phyloP scores from a whole-genome alignment of 345 rosid species.

The Theobroma cacao region DNA sequence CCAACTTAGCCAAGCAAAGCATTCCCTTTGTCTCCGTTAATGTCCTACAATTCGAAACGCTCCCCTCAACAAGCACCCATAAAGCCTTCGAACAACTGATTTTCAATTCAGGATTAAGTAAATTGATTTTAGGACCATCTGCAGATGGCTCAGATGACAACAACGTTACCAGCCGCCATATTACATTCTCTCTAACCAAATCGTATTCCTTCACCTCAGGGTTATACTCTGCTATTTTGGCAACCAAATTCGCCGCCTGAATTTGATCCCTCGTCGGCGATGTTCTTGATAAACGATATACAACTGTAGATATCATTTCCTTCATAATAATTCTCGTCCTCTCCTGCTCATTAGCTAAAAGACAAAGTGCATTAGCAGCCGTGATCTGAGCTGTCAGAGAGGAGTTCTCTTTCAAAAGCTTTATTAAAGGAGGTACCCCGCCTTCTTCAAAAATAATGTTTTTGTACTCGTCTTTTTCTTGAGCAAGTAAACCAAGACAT shows the following conservation, averaged over 20 bases:
- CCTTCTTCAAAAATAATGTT: conserved; percentile 82
- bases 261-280: conserved; percentile 60
- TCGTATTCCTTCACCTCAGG: background rate
- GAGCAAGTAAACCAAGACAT: conserved; percentile 53
- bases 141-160: conserved; percentile 43
- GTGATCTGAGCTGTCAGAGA: conserved; percentile 58
- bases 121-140: background rate
- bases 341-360: conserved; percentile 51
- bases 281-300: conserved; percentile 47
- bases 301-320: conserved; percentile 19
- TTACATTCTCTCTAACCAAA: conserved; percentile 65
- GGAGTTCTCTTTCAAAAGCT: conserved; percentile 53
- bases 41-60: conserved; percentile 54
- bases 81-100: conserved; percentile 8
- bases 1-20: conserved; percentile 72
- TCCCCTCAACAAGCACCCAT: conserved; percentile 72
- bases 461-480: conserved; percentile 70
- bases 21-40: conserved; percentile 84
- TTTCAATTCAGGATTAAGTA: background rate
- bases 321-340: conserved; percentile 45
- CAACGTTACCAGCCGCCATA: conserved; percentile 62
- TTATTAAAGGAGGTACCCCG: conserved; percentile 58
- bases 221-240: conserved; percentile 48
- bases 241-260: conserved; percentile 55
- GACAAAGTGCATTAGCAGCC: conserved; percentile 34